Evolutionary conservation across 139 green algal species (phyloP).

Genomic region (Chlorella ohadii): DNA sequence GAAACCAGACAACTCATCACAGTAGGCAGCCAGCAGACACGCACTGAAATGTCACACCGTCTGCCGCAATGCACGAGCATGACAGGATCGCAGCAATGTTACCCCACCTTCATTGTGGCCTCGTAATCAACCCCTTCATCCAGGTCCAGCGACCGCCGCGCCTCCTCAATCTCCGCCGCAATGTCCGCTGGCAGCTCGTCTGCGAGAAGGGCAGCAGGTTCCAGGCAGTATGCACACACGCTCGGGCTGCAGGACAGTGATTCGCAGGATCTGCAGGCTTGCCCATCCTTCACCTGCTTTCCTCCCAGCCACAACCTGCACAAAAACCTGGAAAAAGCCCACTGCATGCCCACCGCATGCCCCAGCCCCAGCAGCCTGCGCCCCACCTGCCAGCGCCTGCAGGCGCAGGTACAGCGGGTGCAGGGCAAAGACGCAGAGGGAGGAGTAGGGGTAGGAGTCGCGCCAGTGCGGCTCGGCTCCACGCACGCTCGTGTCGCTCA

Average conservation of each 20-base stretch:
- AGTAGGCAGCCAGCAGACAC: no score
- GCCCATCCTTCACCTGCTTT: no score
- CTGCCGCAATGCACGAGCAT: no score
- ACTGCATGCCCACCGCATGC: not conserved
- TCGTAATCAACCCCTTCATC: conserved; percentile 59
- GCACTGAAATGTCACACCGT: no score
- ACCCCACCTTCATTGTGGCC: conserved; percentile 10
- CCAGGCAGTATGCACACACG: not conserved
- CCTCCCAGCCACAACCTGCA: no score
- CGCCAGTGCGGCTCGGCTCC: conserved; percentile 72
- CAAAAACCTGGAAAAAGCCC: no score
- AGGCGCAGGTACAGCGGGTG: conserved; percentile 91
- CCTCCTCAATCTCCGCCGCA: conserved; percentile 41
- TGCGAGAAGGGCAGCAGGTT: not conserved
- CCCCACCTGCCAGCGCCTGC: conserved; percentile 49
- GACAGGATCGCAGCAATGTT: not conserved
- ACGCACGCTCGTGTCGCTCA: conserved; percentile 96
- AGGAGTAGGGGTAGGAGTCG: conserved; percentile 97
- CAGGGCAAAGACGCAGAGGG: conserved; percentile 91
- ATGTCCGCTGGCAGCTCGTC: conserved; percentile 48
- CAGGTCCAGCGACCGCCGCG: conserved; percentile 49
- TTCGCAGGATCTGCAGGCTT: no score
- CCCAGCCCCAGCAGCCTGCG: not conserved
- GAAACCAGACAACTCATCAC: no score
- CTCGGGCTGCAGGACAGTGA: no score